Evolutionary conservation across 2,329 filamentous ascomycete species (phyloP).

Genomic region (Taxawa tesnikishii): DNA sequence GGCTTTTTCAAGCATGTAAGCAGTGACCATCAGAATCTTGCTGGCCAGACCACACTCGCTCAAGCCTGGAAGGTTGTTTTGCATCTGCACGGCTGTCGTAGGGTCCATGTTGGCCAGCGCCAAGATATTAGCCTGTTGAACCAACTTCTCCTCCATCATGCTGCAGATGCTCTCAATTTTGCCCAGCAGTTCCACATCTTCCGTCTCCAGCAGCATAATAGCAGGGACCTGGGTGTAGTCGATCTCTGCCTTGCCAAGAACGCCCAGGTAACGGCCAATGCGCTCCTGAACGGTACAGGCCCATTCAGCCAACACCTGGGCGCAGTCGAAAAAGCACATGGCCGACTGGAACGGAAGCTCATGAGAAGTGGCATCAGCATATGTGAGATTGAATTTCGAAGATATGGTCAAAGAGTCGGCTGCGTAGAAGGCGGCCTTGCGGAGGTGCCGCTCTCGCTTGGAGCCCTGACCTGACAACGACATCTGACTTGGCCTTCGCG

Average conservation of each 20-base stretch:
- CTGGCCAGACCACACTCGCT: conserved; percentile 62
- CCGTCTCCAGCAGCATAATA: conserved; percentile 82
- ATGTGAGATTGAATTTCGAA: conserved; percentile 73
- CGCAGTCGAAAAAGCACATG: conserved; percentile 87
- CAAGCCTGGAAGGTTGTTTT: conserved; percentile 40
- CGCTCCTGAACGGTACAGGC: conserved; percentile 85
- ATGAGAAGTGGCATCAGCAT: conserved; percentile 69
- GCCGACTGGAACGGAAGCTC: conserved; percentile 84
- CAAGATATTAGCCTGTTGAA: conserved; percentile 39
- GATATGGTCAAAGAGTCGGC: conserved; percentile 84
- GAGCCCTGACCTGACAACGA: conserved; percentile 11
- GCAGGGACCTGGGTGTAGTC: conserved; percentile 71
- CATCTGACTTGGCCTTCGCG: conserved; percentile 14
- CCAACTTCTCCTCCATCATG: conserved; percentile 66
- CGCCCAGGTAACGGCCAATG: conserved; percentile 77
- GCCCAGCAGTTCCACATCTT: conserved; percentile 72
- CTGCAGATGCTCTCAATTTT: conserved; percentile 72
- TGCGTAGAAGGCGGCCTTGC: conserved; percentile 91
- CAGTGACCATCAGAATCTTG: conserved; percentile 72
- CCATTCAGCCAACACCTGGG: conserved; percentile 91
- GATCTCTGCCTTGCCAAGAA: conserved; percentile 71
- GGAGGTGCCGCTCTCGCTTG: conserved; percentile 66
- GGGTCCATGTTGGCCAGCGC: conserved; percentile 40
- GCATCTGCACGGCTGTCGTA: conserved; percentile 29
- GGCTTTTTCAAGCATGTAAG: conserved; percentile 76